Evolutionary conservation across 2,329 filamentous ascomycete genomes (phyloP).

Genomic region (Fusarium albidum): DNA sequence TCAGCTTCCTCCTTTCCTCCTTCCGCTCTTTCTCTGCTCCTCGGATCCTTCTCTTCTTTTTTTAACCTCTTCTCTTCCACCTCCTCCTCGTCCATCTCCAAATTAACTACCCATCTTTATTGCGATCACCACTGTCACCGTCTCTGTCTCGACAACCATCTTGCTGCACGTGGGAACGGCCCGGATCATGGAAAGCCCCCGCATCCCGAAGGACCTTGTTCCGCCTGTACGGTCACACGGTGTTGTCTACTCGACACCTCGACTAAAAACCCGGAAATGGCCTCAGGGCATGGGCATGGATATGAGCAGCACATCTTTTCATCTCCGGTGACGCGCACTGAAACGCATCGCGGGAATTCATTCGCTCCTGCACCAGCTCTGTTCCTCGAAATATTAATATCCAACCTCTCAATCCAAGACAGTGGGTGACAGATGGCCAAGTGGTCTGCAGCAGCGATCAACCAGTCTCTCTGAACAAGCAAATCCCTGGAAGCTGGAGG

Average conservation of each 20-base stretch:
- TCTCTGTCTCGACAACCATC: too few relatives aligned
- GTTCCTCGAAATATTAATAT: conserved; percentile 6
- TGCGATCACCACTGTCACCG: too few relatives aligned
- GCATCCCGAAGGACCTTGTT: too few relatives aligned
- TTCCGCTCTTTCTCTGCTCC: neutral
- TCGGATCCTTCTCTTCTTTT: neutral
- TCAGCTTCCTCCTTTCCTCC: conserved; percentile 15
- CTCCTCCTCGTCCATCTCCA: neutral
- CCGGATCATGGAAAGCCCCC: too few relatives aligned
- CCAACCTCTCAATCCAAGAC: conserved; percentile 15
- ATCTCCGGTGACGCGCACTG: conserved; percentile 19
- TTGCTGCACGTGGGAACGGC: too few relatives aligned
- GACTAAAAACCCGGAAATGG: conserved; percentile 13
- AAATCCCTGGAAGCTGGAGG: neutral
- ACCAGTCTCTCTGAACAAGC: conserved; percentile 4
- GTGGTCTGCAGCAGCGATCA: conserved; percentile 21
- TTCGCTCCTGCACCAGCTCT: neutral
- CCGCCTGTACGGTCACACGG: too few relatives aligned
- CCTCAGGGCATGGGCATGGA: conserved; percentile 15
- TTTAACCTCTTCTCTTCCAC: neutral
- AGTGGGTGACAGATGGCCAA: conserved; percentile 24
- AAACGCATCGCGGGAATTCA: conserved; percentile 14
- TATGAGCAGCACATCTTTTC: conserved; percentile 14
- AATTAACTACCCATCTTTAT: neutral
- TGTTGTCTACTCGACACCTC: neutral